Evolutionary conservation across 23 red algal species (phyloP), one percentile per base, ranked within the genome.

Genomic region (Gracilaria caudata): DNA sequence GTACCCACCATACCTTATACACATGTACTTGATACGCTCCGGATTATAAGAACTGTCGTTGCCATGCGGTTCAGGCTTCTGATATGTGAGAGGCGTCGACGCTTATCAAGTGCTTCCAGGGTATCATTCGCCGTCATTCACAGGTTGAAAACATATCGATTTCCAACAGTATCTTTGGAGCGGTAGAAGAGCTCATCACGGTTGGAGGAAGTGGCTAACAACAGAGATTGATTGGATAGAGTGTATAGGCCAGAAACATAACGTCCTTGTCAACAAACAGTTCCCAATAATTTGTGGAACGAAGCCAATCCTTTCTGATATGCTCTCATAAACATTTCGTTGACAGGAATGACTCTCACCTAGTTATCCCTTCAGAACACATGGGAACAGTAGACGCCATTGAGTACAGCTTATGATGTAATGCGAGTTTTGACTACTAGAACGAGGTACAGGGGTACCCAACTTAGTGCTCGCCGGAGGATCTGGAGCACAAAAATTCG

Each of bases 1-100:
- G 30, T 66, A 66, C 61, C 12, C 25, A 66, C 30, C 61, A 30
- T 66, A 66, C 61, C 26, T 66, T 36, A 66, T 66, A 36, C 61
- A 17, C 13, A 4, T 66, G 61, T 66, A 7, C 36, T 66, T 35
- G 29, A 66, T 66, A 36, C 0, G 32, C 28, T 33, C 61, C 14
- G 19, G 49, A 17, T 64, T 5, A 10, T 30, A 32, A 32, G 58
- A 32, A 12, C 7, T 19, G 35, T 66, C 8, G 7, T 9, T 0
- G 26, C 11, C 57, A 61, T 61, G 23, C 30, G 4, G 30, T 66
- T 30, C 30, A 8, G 26, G 35, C 29, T 4, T 36, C 10, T 19
- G 7, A 24, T 66, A 2, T 14, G 35, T 35, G 61, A 66, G 30
- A 30, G 25, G 2, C 7, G 6, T 36, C 23, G 61, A 66, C 8